phyloP scores from a whole-genome alignment of 2,329 filamentous ascomycete species.

The Fusarium domesticum region DNA sequence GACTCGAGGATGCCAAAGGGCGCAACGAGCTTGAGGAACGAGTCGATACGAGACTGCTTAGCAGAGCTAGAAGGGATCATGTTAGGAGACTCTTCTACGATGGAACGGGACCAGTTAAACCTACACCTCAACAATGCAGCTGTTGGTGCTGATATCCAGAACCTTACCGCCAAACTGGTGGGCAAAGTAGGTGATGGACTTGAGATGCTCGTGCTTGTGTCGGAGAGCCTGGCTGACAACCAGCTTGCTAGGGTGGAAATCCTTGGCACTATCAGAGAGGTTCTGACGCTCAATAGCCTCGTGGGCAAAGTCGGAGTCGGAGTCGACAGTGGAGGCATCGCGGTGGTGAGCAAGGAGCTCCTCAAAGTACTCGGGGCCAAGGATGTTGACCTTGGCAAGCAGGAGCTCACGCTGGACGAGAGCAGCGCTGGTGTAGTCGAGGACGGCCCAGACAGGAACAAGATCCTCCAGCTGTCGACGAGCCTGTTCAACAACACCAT shows the following conservation, averaged over 20 bases:
- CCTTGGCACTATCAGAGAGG: slow-evolving; percentile 51
- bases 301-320: slow-evolving; percentile 43
- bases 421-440: slow-evolving; percentile 91
- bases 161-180: slow-evolving; percentile 99
- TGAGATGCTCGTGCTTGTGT: slow-evolving; percentile 96
- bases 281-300: slow-evolving; percentile 36
- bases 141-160: slow-evolving; percentile 95
- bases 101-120: slow-evolving; percentile 34
- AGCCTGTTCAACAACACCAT: slow-evolving; percentile 96
- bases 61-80: slow-evolving; percentile 62
- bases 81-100: background rate
- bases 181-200: slow-evolving; percentile 91
- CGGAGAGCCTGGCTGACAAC: slow-evolving; percentile 84
- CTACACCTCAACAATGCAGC: slow-evolving; percentile 97
- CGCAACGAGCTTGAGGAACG: slow-evolving; percentile 91
- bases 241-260: slow-evolving; percentile 89
- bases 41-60: slow-evolving; percentile 91
- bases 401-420: slow-evolving; percentile 94
- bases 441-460: slow-evolving; percentile 95
- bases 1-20: slow-evolving; percentile 97
- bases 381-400: slow-evolving; percentile 92
- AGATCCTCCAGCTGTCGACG: slow-evolving; percentile 92
- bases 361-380: slow-evolving; percentile 97
- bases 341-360: slow-evolving; percentile 93
- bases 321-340: slow-evolving; percentile 64